Evolutionary conservation across 2,329 filamentous ascomycete genomes (phyloP).

Genomic region (Chalara sp.): DNA sequence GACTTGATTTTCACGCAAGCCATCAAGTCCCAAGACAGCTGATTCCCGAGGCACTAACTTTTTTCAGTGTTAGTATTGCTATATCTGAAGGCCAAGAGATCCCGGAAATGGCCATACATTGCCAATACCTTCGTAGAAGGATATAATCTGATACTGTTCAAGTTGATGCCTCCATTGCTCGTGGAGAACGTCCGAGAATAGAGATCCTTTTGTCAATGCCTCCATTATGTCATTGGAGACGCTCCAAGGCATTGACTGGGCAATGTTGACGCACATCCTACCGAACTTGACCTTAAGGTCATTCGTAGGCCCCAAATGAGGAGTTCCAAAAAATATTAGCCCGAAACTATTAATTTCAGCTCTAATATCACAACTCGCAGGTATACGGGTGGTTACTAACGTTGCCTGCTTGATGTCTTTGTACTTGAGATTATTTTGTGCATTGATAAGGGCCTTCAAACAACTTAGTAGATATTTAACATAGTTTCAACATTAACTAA

Average conservation of each 20-base stretch:
- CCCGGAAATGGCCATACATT: not conserved
- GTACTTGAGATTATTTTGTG: too few relatives aligned
- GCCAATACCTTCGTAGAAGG: slow-evolving; percentile 6
- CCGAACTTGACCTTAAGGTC: slow-evolving; percentile 3
- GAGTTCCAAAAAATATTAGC: too few relatives aligned
- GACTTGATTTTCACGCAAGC: too few relatives aligned
- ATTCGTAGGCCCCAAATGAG: too few relatives aligned
- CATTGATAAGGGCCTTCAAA: too few relatives aligned
- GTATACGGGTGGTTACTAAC: too few relatives aligned
- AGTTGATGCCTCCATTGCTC: slow-evolving; percentile 6
- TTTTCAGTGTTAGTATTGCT: not conserved
- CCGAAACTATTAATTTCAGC: too few relatives aligned
- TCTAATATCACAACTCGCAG: too few relatives aligned
- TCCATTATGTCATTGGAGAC: slow-evolving; percentile 4
- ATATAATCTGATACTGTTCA: slow-evolving; percentile 3
- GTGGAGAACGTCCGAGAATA: slow-evolving; percentile 3
- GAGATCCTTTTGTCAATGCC: slow-evolving; percentile 4
- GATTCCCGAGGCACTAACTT: not conserved
- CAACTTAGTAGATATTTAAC: too few relatives aligned
- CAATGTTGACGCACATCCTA: not conserved
- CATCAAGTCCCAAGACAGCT: too few relatives aligned
- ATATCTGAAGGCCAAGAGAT: not conserved
- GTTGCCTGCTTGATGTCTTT: too few relatives aligned
- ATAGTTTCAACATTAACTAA: too few relatives aligned
- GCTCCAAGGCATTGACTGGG: not conserved